Percentiles rank a stretch among this genome's conserved stretches.
Conservation (phyloP, 148 eudicot species). For the Rhododendron vialii region DNA sequence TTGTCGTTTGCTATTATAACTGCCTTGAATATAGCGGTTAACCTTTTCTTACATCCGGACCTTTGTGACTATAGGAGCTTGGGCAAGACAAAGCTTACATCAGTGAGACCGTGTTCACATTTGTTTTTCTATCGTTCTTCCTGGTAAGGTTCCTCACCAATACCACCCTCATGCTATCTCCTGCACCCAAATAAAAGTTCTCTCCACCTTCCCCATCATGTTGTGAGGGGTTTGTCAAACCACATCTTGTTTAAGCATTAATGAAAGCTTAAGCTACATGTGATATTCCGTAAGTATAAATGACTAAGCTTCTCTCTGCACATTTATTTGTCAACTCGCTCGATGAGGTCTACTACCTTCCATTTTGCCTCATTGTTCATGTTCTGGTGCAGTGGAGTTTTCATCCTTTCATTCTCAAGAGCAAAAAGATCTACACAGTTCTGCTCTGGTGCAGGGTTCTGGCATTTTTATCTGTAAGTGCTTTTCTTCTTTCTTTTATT, state of each 20-base stretch:
- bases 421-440: constrained; percentile 93
- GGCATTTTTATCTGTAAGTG: constrained; percentile 84
- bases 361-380: constrained; percentile 9
- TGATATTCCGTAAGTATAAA: not conserved
- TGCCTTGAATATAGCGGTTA: not conserved
- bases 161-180: not conserved
- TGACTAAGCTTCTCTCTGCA: not conserved
- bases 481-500: not conserved
- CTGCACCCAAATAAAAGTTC: not conserved
- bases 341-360: not conserved
- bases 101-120: constrained; percentile 78
- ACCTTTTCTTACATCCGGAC: constrained; percentile 2
- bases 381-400: constrained; percentile 84
- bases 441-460: constrained; percentile 97
- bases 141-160: constrained; percentile 48
- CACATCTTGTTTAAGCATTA: not conserved
- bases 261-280: not conserved
- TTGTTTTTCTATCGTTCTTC: constrained; percentile 69
- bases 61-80: constrained; percentile 55
- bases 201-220: not conserved
- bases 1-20: not conserved
- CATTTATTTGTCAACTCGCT: not conserved
- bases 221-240: not conserved
- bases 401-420: constrained; percentile 92
- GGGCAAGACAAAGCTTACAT: constrained; percentile 84